These are phyloP conservation scores for Penicillium sp. DNA, from an alignment of 2,329 filamentous ascomycete species.

Conservation along the genomic window DNA sequence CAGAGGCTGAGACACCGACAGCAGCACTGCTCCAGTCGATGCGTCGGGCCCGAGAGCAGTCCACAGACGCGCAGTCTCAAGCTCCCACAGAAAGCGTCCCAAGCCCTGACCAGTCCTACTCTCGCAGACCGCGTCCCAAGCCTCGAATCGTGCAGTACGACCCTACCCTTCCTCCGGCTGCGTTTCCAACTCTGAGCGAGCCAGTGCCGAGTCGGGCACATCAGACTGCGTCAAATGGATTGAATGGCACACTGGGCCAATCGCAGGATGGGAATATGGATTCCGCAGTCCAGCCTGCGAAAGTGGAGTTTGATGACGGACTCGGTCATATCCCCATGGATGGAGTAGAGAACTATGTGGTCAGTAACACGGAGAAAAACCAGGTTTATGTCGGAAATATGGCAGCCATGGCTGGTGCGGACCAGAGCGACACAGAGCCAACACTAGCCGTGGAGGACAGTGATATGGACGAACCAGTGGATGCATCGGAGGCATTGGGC, in stretches of 20 bases:
- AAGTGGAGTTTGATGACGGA: neutral
- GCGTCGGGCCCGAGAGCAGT: constrained; percentile 1
- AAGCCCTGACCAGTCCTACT: no score
- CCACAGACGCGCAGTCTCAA: neutral
- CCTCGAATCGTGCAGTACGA: constrained; percentile 27
- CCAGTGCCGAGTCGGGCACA: neutral
- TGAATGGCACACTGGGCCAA: no score
- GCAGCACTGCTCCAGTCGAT: constrained; percentile 11
- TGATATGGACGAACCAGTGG: constrained; percentile 14
- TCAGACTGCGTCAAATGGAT: neutral
- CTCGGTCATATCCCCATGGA: neutral
- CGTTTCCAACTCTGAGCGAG: constrained; percentile 41
- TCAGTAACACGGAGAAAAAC: constrained; percentile 32
- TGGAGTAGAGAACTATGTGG: constrained; percentile 4
- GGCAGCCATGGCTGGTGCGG: constrained; percentile 16
- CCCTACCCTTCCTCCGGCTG: constrained; percentile 41
- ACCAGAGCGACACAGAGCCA: neutral
- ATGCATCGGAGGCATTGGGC: constrained; percentile 8
- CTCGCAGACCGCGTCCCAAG: constrained; percentile 1
- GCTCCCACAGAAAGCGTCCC: neutral
- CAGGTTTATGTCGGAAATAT: constrained; percentile 31
- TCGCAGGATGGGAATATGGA: no score
- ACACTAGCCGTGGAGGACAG: constrained; percentile 17
- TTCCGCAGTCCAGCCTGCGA: no score
- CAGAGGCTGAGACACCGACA: constrained; percentile 14